Base-by-base conservation (phyloP, 331 rosid species). In the Malus hybrid region DNA sequence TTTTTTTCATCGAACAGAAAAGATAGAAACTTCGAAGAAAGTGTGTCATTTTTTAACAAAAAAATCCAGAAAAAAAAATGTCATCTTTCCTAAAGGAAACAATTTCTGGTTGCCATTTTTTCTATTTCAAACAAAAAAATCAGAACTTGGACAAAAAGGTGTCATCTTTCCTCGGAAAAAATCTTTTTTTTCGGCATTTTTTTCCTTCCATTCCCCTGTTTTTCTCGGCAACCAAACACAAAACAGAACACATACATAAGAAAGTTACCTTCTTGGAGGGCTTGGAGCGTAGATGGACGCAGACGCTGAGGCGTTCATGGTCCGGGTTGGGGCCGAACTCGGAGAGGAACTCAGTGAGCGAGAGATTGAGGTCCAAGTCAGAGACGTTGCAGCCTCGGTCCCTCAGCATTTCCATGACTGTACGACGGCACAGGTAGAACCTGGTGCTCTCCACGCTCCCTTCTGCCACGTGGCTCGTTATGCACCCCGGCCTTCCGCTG, bases 341-440 rank as follows among this genome's bases (percentile, higher is more conserved):
- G 16, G 78, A 44, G 10, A 76, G 85, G 68, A 85, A 88, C 7
- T 81, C 82, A 4, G 33, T 1, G 19, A 85, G 81, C 1, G 89
- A 68, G 29, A 69, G 78, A 67, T 79, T 44, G 31, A 88, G 77
- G 16, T 85, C 85, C 1, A 76, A 42, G 28, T 66, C 67, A 3
- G 78, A 56, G 29, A 88, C 90, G 18, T 48, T 77, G 77, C 83
- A 88, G 64, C 92, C 87, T 67, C 90, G 80, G 59, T 83, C 92
- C 2, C 7, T 52, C 5, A 88, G 88, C 92, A 88, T 86, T 20
- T 88, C 90, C 55, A 74, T 7, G 24, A 73, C 68, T 16, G 88
- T 88, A 39, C 44, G 73, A 14, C 84, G 82, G 16, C 71, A 70
- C 32, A 65, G 27, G 67, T 44, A 85, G 84, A 69, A 86, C 6